These are phyloP conservation scores for Trichoderma gamsii DNA, from an alignment of 495 filamentous ascomycete genomes.

Conservation along the genomic window DNA sequence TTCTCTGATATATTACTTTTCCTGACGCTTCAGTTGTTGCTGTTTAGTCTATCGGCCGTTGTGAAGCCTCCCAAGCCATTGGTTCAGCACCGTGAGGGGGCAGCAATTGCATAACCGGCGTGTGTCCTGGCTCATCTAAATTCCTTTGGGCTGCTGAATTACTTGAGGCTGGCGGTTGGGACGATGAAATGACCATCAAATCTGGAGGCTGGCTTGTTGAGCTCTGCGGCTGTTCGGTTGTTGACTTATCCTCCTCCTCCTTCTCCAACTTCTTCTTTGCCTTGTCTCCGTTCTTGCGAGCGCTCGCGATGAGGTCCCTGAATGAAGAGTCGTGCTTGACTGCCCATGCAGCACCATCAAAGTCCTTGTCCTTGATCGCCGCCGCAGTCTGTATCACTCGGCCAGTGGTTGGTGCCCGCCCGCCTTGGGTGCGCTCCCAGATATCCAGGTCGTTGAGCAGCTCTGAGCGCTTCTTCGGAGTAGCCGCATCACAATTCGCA, in stretches of 20 bases:
- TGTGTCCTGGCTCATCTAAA: not conserved
- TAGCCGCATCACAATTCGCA: conserved; percentile 81
- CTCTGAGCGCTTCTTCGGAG: conserved; percentile 62
- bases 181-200: conserved; percentile 20
- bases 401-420: conserved; percentile 35
- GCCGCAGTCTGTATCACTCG: conserved; percentile 22
- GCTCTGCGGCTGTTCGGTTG: not conserved
- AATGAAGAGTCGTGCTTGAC: conserved; percentile 66
- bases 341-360: conserved; percentile 73
- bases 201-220: conserved; percentile 9
- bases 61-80: not conserved
- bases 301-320: conserved; percentile 65
- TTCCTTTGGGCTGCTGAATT: not conserved
- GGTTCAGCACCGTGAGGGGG: not conserved
- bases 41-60: not conserved
- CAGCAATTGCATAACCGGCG: not conserved
- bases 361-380: conserved; percentile 69
- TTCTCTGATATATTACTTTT: not conserved
- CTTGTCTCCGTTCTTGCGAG: conserved; percentile 43
- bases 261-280: conserved; percentile 20
- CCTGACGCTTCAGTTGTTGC: not conserved
- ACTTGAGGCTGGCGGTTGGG: conserved; percentile 20
- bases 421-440: conserved; percentile 76
- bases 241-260: not conserved
- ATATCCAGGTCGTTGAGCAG: conserved; percentile 68